Base-by-base conservation (phyloP, 768 basidiomycete genomes). In the Pleurotus djamor region DNA sequence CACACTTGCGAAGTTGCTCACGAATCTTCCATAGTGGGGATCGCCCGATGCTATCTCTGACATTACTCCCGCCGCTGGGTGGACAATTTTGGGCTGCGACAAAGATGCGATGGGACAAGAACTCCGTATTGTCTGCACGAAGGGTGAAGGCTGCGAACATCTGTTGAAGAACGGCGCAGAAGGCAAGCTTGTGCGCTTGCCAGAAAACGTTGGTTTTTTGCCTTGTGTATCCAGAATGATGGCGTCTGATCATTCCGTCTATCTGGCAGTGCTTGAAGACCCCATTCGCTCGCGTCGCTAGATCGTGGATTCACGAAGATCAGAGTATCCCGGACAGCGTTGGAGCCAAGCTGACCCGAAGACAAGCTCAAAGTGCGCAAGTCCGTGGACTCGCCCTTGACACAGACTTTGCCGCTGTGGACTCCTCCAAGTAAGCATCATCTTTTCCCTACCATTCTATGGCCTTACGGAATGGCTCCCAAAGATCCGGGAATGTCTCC, bases 101-200 rank as follows among this genome's bases (percentile, higher is more conserved):
- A 34, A 34, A 34, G 35, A 54, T 10, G 52, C 52, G 13, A 37
- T 35, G 33, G 33, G n/a, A 4, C 52, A 54, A 37, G 52, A 54
- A 12, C 28, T 54, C n/a, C 67, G 35, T 61, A 61, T 45, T 21
- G 52, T 54, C n/a, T 54, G 52, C 16, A 34, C 32, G 1, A 37
- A 54, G 14, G 67, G 68, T 13, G 60, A 65, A 16, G 66, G 67
- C 5, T 83, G 81, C 64, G 67, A 68, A 17, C 79, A 79, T 56
- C 67, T 83, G 10, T 77, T 71, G 59, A 61, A 62, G 48, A 66
- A 70, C 33, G 75, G 76, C 21, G 74, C 80, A 0, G 77, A 72
- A 16, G 78, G 76, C 60, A 84, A 80, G 60, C 67, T 86, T 21
- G 82, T 84, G 33, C 75, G 83, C 16, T 65, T 86, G 5, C 83